Percentiles rank a stretch among this genome's conserved stretches.
phyloP scores from a whole-genome alignment of 495 filamentous ascomycete genomes.

The Tuber calosporum region DNA sequence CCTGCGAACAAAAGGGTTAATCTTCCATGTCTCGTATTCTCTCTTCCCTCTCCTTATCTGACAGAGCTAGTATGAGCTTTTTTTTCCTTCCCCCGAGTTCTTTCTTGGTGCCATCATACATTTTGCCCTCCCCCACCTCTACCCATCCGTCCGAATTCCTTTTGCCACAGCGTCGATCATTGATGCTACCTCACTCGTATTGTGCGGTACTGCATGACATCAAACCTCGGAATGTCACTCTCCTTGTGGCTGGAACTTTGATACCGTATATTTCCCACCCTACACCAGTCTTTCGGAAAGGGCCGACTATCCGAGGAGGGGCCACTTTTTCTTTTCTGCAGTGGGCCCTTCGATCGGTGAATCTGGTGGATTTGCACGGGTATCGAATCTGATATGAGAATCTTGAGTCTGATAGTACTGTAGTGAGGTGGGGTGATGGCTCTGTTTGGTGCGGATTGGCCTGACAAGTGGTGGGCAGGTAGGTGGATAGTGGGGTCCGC shows the following conservation, averaged over 20 bases:
- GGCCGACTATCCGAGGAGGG: neutral
- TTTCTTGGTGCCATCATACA: neutral
- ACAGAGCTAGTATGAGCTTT: neutral
- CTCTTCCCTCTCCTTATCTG: neutral
- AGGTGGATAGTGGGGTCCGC: neutral
- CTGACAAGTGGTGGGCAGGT: neutral
- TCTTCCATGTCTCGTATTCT: neutral
- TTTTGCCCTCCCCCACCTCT: neutral
- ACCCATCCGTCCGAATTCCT: neutral
- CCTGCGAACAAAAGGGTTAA: neutral
- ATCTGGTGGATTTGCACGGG: neutral
- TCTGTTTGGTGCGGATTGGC: neutral
- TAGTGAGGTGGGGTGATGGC: neutral
- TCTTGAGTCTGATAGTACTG: neutral
- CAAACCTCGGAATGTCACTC: neutral
- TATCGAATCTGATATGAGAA: constrained; percentile 1
- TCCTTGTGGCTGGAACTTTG: neutral
- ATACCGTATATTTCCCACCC: neutral
- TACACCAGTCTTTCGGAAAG: neutral
- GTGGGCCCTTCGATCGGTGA: neutral
- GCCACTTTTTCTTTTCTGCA: neutral
- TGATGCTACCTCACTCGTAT: neutral
- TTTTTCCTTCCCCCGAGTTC: neutral
- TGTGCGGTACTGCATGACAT: neutral
- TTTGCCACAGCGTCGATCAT: neutral